These are phyloP conservation scores for Geranium incanum DNA, from an alignment of 441 rosid genomes.

Conservation along the genomic window DNA sequence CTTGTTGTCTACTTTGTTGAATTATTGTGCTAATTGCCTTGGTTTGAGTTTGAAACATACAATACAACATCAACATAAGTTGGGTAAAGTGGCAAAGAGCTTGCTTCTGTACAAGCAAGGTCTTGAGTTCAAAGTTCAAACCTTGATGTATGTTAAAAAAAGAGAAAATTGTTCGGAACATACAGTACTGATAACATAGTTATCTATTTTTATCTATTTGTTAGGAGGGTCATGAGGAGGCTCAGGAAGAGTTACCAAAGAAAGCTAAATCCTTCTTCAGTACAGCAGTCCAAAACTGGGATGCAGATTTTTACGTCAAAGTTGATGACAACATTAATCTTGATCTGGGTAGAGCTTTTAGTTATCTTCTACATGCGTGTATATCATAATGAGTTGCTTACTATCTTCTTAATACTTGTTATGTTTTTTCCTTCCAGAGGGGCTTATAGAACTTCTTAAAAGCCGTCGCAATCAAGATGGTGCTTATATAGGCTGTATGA, in stretches of 20 bases:
- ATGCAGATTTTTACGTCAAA: constrained; percentile 86
- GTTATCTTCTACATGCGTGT: constrained; percentile 14
- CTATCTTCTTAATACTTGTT: constrained; percentile 1
- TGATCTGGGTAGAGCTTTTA: constrained; percentile 59
- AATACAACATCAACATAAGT: neutral
- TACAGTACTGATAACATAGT: neutral
- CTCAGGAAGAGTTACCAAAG: constrained; percentile 81
- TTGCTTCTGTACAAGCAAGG: too few species aligned
- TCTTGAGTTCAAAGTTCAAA: too few species aligned
- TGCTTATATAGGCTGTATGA: constrained; percentile 94
- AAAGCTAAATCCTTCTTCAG: constrained; percentile 82
- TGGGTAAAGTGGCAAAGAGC: too few species aligned
- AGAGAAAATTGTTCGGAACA: neutral
- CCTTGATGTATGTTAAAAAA: too few species aligned
- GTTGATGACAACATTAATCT: constrained; percentile 74
- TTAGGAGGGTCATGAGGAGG: constrained; percentile 87
- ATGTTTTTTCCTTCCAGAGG: constrained; percentile 47
- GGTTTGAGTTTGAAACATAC: neutral
- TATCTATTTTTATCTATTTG: constrained; percentile 17
- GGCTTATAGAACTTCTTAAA: constrained; percentile 62
- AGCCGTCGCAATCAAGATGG: constrained; percentile 62
- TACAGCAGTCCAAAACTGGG: constrained; percentile 83
- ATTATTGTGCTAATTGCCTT: neutral
- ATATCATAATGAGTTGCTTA: constrained; percentile 15
- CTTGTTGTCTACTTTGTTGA: neutral